phyloP scores from a whole-genome alignment of 768 basidiomycete genomes.

The Suillus occidentalis region DNA sequence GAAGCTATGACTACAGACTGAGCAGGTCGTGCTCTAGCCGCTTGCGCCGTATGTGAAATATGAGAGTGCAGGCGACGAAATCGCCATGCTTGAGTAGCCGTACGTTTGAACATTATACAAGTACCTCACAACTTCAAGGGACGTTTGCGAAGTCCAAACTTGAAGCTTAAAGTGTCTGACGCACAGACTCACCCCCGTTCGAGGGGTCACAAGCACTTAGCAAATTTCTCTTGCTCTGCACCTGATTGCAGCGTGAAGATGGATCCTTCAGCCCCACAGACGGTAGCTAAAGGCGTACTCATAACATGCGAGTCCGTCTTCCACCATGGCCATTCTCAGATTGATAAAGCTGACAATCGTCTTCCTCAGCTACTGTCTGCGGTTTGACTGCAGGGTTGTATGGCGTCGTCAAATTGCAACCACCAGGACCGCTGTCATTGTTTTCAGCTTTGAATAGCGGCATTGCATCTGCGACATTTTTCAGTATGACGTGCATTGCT shows the following conservation, averaged over 20 bases:
- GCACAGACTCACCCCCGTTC: not conserved
- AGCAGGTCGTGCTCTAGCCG: conserved; percentile 18
- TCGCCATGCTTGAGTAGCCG: conserved; percentile 3
- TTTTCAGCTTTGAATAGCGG: conserved; percentile 73
- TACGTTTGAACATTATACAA: conserved; percentile 17
- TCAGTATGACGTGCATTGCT: conserved; percentile 50
- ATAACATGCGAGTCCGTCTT: conserved; percentile 82
- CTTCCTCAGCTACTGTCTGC: conserved; percentile 53
- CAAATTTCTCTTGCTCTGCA: not conserved
- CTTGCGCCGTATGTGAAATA: conserved; percentile 25
- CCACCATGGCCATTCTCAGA: conserved; percentile 18
- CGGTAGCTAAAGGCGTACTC: conserved; percentile 57
- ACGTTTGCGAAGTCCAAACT: not conserved
- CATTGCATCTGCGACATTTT: conserved; percentile 72
- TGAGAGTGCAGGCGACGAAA: conserved; percentile 16
- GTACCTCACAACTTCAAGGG: not conserved
- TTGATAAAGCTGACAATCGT: conserved; percentile 27
- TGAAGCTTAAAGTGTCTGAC: not conserved
- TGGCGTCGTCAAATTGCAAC: conserved; percentile 48
- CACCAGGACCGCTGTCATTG: conserved; percentile 48
- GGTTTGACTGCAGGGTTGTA: conserved; percentile 45
- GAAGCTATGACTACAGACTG: conserved; percentile 25
- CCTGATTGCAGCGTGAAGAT: conserved; percentile 11
- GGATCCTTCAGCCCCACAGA: conserved; percentile 36
- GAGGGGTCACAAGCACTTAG: conserved; percentile 4